Conservation (phyloP, 257 asterid species). For the Solanum peruvianum region DNA sequence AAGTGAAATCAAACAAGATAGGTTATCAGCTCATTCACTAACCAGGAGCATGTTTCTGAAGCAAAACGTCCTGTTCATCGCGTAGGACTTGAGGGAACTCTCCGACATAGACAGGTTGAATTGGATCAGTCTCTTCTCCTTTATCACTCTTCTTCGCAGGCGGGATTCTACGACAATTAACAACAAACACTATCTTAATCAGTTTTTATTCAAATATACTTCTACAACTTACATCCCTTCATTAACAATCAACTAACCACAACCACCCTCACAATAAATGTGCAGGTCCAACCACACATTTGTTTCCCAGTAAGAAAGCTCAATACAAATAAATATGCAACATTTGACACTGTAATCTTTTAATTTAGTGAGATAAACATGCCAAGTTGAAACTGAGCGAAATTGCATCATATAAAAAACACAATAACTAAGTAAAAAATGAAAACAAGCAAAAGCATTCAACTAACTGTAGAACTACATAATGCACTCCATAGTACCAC, state of each 20-base stretch:
- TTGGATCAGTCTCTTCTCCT: constrained; percentile 44
- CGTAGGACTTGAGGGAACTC: constrained; percentile 86
- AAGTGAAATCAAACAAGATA: neutral
- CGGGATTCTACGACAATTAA: constrained; percentile 42
- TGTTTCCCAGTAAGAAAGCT: neutral
- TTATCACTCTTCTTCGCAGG: constrained; percentile 41
- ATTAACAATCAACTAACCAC: neutral
- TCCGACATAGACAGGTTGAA: constrained; percentile 69
- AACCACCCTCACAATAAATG: neutral
- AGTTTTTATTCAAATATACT: neutral
- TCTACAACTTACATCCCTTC: neutral
- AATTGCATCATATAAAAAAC: neutral
- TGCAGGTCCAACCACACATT: neutral
- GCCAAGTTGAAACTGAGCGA: neutral
- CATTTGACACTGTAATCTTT: neutral
- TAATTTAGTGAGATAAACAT: neutral
- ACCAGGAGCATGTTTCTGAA: constrained; percentile 54
- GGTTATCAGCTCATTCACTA: constrained; percentile 10
- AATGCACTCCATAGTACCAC: neutral
- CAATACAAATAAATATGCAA: neutral
- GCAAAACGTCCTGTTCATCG: constrained; percentile 46
- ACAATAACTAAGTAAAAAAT: neutral
- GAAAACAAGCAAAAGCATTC: neutral
- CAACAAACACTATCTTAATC: neutral
- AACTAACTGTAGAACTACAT: neutral